These are phyloP conservation scores for Oryza meridionalis DNA, from an alignment of 176 grass and related monocot species.

Conservation along the genomic window DNA sequence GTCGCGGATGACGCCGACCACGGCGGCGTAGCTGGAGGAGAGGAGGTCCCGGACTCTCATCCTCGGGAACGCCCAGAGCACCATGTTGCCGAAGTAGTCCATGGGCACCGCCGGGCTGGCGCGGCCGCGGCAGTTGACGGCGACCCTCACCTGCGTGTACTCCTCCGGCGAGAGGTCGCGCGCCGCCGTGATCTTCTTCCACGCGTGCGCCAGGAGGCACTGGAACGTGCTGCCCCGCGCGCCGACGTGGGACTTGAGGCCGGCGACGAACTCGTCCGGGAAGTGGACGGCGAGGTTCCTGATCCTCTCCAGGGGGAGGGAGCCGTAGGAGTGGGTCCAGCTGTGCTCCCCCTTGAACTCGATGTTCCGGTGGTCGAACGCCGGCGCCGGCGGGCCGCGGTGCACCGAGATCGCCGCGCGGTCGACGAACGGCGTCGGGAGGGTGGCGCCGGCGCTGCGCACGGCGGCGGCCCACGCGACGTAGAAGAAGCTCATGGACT, in stretches of 20 bases:
- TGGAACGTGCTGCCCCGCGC: constrained; percentile 50
- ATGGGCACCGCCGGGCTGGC: constrained; percentile 8
- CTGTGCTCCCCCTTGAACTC: constrained; percentile 38
- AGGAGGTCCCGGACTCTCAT: constrained; percentile 16
- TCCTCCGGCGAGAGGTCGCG: constrained; percentile 21
- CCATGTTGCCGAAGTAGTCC: constrained; percentile 57
- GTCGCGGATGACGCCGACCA: constrained; percentile 36
- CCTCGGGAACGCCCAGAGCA: constrained; percentile 48
- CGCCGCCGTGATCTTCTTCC: constrained; percentile 52
- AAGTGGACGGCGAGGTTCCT: constrained; percentile 22
- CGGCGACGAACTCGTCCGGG: constrained; percentile 37
- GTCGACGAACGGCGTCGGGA: constrained; percentile 30
- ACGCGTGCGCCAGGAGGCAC: constrained; percentile 50
- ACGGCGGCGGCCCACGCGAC: constrained; percentile 31
- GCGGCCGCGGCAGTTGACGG: constrained; percentile 47
- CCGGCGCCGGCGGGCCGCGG: not conserved
- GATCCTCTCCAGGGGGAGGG: constrained; percentile 20
- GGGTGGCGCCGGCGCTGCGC: not conserved
- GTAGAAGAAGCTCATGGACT: constrained; percentile 47
- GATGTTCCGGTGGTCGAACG: constrained; percentile 38
- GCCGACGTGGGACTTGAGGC: constrained; percentile 29
- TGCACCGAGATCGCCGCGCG: not conserved
- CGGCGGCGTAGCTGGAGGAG: not conserved
- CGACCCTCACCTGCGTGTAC: constrained; percentile 24
- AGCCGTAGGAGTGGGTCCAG: not conserved